These are phyloP conservation scores for Pseudopithomyces maydicus DNA, from an alignment of 2,329 filamentous ascomycete species.

Conservation along the genomic window DNA sequence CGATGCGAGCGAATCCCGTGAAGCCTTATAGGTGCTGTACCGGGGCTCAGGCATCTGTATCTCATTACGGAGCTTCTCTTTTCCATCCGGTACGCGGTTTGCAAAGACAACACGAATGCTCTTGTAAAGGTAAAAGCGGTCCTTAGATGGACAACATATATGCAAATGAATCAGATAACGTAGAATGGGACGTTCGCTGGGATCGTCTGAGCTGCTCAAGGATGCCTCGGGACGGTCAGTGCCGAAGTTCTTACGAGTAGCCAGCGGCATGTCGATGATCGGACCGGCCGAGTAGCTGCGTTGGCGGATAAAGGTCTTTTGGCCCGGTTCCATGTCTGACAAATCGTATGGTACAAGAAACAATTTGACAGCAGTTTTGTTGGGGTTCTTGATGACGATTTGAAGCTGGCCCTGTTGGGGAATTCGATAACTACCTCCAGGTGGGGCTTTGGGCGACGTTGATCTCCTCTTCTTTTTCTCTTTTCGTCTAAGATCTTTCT, in stretches of 20 bases:
- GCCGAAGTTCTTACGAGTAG: conserved; percentile 52
- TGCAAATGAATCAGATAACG: conserved; percentile 92
- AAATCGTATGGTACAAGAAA: conserved; percentile 95
- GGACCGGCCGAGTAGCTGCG: conserved; percentile 89
- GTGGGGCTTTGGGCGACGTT: conserved; percentile 67
- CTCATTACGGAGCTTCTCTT: conserved; percentile 89
- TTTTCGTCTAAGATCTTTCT: conserved; percentile 49
- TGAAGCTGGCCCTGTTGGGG: conserved; percentile 93
- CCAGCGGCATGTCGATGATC: conserved; percentile 72
- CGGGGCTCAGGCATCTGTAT: conserved; percentile 86
- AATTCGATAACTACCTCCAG: conserved; percentile 90
- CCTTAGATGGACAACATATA: conserved; percentile 84
- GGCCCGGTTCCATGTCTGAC: conserved; percentile 87
- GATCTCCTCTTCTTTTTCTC: conserved; percentile 65
- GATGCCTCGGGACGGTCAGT: conserved; percentile 60
- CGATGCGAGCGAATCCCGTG: conserved; percentile 45
- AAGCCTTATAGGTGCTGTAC: conserved; percentile 81
- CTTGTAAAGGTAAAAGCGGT: conserved; percentile 88
- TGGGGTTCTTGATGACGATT: conserved; percentile 96
- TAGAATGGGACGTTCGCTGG: conserved; percentile 71
- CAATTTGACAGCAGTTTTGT: conserved; percentile 96
- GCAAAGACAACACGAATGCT: conserved; percentile 94
- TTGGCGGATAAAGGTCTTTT: conserved; percentile 95
- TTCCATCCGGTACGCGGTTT: conserved; percentile 92
- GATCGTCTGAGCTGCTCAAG: conserved; percentile 55